phyloP scores from a whole-genome alignment of 106 monocot species.

The Dioscorea alata region DNA sequence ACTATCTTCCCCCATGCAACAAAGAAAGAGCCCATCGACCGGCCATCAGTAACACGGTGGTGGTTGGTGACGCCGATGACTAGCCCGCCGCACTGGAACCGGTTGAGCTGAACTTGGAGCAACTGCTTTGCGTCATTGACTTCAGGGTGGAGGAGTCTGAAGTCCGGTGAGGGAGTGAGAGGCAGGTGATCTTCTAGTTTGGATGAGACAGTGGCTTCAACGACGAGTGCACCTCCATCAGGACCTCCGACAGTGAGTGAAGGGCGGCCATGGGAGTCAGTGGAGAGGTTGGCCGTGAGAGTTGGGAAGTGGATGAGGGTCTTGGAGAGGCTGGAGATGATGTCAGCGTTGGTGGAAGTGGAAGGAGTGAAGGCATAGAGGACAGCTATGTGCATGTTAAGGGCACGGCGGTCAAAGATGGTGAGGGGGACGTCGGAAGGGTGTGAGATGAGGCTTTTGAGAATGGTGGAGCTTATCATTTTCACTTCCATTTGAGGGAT shows the following conservation, averaged over 20 bases:
- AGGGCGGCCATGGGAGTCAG: not conserved
- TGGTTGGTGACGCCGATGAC: constrained; percentile 22
- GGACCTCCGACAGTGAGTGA: constrained; percentile 16
- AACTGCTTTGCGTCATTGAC: not conserved
- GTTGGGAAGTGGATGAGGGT: constrained; percentile 29
- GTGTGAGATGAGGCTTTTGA: not conserved
- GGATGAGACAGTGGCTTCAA: constrained; percentile 21
- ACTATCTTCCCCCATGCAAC: constrained; percentile 7
- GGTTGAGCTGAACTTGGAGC: constrained; percentile 38
- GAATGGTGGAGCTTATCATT: constrained; percentile 16
- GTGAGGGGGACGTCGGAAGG: constrained; percentile 18
- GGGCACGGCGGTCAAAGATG: constrained; percentile 28
- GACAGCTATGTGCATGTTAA: constrained; percentile 32
- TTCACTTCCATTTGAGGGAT: constrained; percentile 21
- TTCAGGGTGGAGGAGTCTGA: constrained; percentile 19
- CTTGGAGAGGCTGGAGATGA: constrained; percentile 22
- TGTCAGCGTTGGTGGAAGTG: constrained; percentile 15
- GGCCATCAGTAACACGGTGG: constrained; percentile 47
- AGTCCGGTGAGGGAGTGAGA: constrained; percentile 15
- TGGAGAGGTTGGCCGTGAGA: constrained; percentile 11
- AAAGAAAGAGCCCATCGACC: constrained; percentile 39
- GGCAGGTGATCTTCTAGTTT: constrained; percentile 23
- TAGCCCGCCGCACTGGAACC: constrained; percentile 36
- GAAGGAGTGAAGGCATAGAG: constrained; percentile 40
- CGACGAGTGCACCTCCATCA: constrained; percentile 12